Base-by-base conservation (phyloP, 2,329 filamentous ascomycete species). In the Sclerotinia sclerotiorum region DNA sequence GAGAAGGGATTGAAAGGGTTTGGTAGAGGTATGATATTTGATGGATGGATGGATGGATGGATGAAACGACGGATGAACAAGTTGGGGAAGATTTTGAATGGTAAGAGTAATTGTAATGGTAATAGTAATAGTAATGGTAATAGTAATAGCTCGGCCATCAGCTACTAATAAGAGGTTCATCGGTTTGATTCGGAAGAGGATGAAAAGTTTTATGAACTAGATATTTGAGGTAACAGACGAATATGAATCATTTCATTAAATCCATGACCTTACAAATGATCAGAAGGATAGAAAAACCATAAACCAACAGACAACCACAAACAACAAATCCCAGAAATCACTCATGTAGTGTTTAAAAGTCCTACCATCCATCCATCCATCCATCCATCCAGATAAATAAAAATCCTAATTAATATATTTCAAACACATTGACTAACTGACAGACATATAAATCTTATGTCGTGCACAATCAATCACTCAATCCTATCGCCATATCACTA, bases 131-230 rank as follows among this genome's bases (percentile, higher is more conserved):
- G 29, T 29, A 29, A 29, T 29, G 29, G 5, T 29, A 19, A 8
- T 39, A 19, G 11, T 15, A 21, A 19, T 39, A n/a, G 32, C 54
- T 56, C 32, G 15, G 29, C 54, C 54, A 56, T 5, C 29, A 29
- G 29, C 29, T 5, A 29, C 29, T 29, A 29, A 11, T 11, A 17
- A 15, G 54, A 56, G 39, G 13, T n/a, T n/a, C n/a, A n/a, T n/a
- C n/a, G n/a, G n/a, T n/a, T 17, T 56, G 54, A 56, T 35, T 24
- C 54, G 4, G 32, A 55, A 55, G 35, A 55, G 52, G 52, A 55
- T 32, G 13, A 11, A 35, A n/a, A 32, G 35, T 32, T 7, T 7
- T 32, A 32, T 32, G 3, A 32, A 1, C 32, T 10, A 6, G 21
- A 3, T n/a, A n/a, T 56, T 19, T n/a, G 29, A 11, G 54, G 32